Evolutionary conservation across 139 green algal species (phyloP), one percentile per base, ranked within the genome.

Genomic region (Ostreobium quekettii): DNA sequence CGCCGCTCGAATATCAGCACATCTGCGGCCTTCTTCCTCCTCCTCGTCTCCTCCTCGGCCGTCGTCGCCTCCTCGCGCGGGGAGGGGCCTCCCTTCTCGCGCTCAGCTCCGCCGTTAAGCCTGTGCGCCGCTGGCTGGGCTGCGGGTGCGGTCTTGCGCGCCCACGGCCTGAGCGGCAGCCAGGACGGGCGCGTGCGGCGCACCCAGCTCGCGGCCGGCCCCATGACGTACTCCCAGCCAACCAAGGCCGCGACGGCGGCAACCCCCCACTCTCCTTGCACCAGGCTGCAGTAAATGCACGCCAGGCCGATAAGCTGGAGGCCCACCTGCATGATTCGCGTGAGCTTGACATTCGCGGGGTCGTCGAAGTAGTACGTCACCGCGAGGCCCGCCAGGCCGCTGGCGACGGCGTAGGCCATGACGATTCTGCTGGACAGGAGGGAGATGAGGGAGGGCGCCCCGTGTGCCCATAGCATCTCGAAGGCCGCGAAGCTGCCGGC

Each of bases 291-390:
- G 37, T 62, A 76, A 33, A 75, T 61, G 37, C 56, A 5, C 19
- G 33, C 38, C 36, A 89, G 73, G 1, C 79, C 83, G 35, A 63
- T 4, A 47, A 88, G 62, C 70, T 82, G 76, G 66, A 89, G 80
- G 15, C 71, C 76, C 19, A 74, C 62, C 26, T 71, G 60, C 36
- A 89, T 65, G 29, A 83, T 86, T 46, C 58, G 88, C 53, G 80
- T 82, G 32, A 83, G 60, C 72, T 83, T 86, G 5, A 66, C 11
- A 62, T 83, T 85, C 32, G 11, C 28, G 24, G 70, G 42, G 72
- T 82, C 62, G 58, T 89, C 85, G 37, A 82, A 79, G 49, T 83
- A 89, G 62, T 89, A 88, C 2, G 83, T 89, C 7, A 86, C 30
- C 4, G 67, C 83, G 60, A 81, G 46, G 2, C 83, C 83, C 2